These are phyloP conservation scores for Erodium moschatum DNA, from an alignment of 441 rosid genomes.

Conservation along the genomic window DNA sequence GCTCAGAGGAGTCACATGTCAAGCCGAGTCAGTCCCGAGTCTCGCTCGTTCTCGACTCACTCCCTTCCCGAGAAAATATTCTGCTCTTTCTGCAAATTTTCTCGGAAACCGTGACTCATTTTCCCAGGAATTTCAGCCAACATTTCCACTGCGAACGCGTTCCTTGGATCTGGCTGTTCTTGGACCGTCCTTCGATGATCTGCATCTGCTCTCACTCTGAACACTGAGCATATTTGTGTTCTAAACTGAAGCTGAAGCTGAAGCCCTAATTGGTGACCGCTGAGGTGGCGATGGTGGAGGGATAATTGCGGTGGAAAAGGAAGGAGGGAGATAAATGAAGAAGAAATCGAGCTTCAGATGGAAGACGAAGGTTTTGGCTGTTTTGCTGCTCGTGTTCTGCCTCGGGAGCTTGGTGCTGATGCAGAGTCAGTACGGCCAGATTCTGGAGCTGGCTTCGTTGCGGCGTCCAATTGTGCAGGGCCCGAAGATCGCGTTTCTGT, in stretches of 20 bases:
- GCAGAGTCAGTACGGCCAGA: constrained; percentile 6
- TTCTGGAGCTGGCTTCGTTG: constrained; percentile 4
- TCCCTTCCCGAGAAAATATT: neutral
- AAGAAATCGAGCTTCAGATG: constrained; percentile 6
- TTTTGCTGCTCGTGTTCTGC: constrained; percentile 9
- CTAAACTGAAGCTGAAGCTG: neutral
- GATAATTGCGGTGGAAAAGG: neutral
- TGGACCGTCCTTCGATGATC: constrained; percentile 4
- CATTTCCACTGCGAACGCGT: neutral
- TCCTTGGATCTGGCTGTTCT: neutral
- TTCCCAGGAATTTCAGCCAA: neutral
- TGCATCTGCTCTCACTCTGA: neutral
- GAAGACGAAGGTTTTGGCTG: constrained; percentile 10
- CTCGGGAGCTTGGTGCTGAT: constrained; percentile 10
- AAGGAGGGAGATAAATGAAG: constrained; percentile 1
- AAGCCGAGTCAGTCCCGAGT: neutral
- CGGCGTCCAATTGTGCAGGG: neutral
- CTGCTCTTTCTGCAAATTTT: neutral
- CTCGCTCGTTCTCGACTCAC: neutral
- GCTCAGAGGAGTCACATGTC: neutral
- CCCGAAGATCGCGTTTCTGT: constrained; percentile 10
- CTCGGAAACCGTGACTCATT: neutral
- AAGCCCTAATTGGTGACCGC: constrained; percentile 1
- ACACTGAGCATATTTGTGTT: neutral
- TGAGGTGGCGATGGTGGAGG: too few species aligned